Evolutionary conservation across 2,329 filamentous ascomycete species (phyloP), one percentile per base, ranked within the genome.

Genomic region (Graphilbum sp.): DNA sequence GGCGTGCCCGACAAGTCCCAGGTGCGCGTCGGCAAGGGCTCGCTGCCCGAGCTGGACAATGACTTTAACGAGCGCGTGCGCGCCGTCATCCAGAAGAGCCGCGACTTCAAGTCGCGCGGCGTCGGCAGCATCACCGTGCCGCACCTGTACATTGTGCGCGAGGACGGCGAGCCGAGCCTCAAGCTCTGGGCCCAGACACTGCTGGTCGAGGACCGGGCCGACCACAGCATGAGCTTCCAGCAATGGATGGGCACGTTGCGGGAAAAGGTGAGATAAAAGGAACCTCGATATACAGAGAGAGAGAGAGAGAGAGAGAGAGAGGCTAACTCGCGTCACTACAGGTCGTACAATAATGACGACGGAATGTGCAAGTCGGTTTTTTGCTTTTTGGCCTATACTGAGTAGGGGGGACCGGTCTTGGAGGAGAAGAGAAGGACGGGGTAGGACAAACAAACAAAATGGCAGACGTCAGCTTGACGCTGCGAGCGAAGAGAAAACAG

Each of bases 141-240:
- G 35, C 84, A 93, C 52, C 65, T 98, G 40, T 98, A 96, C 55
- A 70, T 96, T 49, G 81, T 96, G 44, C 77, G 87, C 50, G 88
- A 96, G 58, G 90, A 96, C 52, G 90, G 90, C 37, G 90, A 98
- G 61, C 90, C 90, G 24, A 88, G 83, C 51, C 64, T 98, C 56
- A 87, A 92, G 61, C 65, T 96, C 45, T 98, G 90, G 90, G 90
- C 90, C 33, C 88, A 95, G 66, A 95, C 90, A 32, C 66, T 96
- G 58, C 64, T 98, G 50, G 80, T 98, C 34, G 90, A 98, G 60
- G 90, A 98, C 60, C 70, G 88, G 47, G 85, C 88, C 39, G 90
- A 98, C 55, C 86, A 95, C 62, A 80, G 86, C 36, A 78, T 93
- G 61, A 93, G 87, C 55, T 78, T 90, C 52, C 79, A 79, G 50